A percentile compares a stretch with the other conserved stretches of the same genome.
phyloP scores from a whole-genome alignment of 306 rosid genomes.

The Citrullus colocynthis region DNA sequence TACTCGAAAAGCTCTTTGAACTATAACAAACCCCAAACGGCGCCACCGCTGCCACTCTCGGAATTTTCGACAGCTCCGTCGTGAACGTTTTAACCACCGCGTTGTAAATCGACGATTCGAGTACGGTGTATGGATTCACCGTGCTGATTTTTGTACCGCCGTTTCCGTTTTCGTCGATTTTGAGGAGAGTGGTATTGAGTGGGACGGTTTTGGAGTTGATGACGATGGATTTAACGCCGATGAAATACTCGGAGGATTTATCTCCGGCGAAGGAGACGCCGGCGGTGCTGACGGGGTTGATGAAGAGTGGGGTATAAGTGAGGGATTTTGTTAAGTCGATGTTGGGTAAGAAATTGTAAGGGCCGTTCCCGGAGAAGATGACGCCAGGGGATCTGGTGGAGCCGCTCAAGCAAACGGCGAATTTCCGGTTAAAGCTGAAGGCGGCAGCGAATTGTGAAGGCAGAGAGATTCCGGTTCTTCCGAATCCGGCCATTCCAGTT shows the following conservation, averaged over 20 bases:
- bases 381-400: slow-evolving; percentile 6
- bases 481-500: slow-evolving; percentile 52
- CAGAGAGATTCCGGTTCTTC: slow-evolving; percentile 21
- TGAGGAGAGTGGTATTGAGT: slow-evolving; percentile 23
- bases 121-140: slow-evolving; percentile 29
- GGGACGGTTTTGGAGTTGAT: slow-evolving; percentile 19
- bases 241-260: slow-evolving; percentile 39
- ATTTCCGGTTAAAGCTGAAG: slow-evolving; percentile 31
- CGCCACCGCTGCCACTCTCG: slow-evolving; percentile 24
- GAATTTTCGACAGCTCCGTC: neutral
- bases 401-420: slow-evolving; percentile 45
- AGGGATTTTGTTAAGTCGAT: slow-evolving; percentile 15
- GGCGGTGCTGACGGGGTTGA: slow-evolving; percentile 31
- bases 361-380: slow-evolving; percentile 15
- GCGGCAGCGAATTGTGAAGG: slow-evolving; percentile 35
- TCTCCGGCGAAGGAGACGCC: slow-evolving; percentile 14
- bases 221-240: slow-evolving; percentile 36
- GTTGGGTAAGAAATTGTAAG: slow-evolving; percentile 6
- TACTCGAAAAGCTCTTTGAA: slow-evolving; percentile 6
- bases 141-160: slow-evolving; percentile 73
- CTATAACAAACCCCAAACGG: slow-evolving; percentile 46
- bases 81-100: slow-evolving; percentile 29
- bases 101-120: slow-evolving; percentile 42
- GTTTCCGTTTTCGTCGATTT: slow-evolving; percentile 23
- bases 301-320: slow-evolving; percentile 34